These are phyloP conservation scores for Colletotrichum siamense DNA, from an alignment of 2,329 filamentous ascomycete species.

Conservation along the genomic window DNA sequence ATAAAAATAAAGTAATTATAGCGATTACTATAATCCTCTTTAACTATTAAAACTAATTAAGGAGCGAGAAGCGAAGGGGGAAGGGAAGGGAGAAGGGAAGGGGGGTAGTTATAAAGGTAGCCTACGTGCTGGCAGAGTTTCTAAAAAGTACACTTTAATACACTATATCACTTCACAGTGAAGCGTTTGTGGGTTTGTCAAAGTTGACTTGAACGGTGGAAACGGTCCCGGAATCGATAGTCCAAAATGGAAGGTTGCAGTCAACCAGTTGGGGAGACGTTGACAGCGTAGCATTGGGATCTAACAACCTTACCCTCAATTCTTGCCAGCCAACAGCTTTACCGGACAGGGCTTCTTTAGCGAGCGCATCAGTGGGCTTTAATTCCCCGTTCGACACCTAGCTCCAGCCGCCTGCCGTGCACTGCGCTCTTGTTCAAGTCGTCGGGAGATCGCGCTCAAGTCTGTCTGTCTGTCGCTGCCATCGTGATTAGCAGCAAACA, in stretches of 20 bases:
- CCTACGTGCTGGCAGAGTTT: too few relatives aligned
- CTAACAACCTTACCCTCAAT: neutral
- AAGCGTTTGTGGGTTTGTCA: neutral
- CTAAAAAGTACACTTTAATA: too few relatives aligned
- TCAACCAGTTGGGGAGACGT: neutral
- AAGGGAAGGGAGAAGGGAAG: too few relatives aligned
- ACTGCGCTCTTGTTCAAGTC: neutral
- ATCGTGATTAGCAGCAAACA: neutral
- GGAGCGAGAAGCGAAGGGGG: too few relatives aligned
- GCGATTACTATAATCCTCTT: too few relatives aligned
- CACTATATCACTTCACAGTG: too few relatives aligned
- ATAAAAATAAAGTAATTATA: too few relatives aligned
- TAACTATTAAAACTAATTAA: too few relatives aligned
- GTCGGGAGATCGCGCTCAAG: neutral
- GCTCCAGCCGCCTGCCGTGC: neutral
- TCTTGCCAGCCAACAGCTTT: neutral
- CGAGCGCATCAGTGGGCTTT: slow-evolving; percentile 11
- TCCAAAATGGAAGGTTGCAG: neutral
- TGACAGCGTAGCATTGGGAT: neutral
- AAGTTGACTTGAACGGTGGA: neutral
- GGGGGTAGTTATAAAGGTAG: too few relatives aligned
- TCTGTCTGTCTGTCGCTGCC: neutral
- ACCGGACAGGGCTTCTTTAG: neutral
- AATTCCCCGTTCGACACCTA: neutral
- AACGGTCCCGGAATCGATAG: neutral